phyloP scores from a whole-genome alignment of 139 green algal species.

The Edaphochlamys debaryana region DNA sequence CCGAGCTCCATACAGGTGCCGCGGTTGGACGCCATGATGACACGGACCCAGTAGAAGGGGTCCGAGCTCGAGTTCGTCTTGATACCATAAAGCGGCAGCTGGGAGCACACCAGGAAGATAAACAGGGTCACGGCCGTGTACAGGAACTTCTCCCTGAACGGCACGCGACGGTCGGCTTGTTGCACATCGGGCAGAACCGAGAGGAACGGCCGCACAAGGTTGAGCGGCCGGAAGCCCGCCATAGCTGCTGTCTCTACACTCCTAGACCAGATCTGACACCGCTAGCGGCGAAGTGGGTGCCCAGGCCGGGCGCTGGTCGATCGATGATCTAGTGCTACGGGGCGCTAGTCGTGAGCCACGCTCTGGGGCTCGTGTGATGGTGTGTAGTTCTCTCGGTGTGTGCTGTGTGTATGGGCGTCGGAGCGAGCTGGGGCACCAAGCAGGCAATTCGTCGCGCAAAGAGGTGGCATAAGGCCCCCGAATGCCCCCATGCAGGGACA shows the following conservation, averaged over 20 bases:
- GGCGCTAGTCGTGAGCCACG: too few relatives aligned
- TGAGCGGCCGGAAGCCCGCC: slow-evolving; percentile 68
- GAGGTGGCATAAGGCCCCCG: too few relatives aligned
- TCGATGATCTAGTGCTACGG: too few relatives aligned
- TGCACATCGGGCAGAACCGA: slow-evolving; percentile 89
- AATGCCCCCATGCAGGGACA: too few relatives aligned
- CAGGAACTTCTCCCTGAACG: slow-evolving; percentile 89
- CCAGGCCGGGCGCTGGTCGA: too few relatives aligned
- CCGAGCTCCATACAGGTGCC: slow-evolving; percentile 99
- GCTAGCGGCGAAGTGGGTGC: too few relatives aligned
- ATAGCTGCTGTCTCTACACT: background rate
- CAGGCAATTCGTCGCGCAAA: too few relatives aligned
- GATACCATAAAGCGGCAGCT: slow-evolving; percentile 98
- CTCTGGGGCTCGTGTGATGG: too few relatives aligned
- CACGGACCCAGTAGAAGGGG: slow-evolving; percentile 98
- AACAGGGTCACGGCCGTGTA: slow-evolving; percentile 96
- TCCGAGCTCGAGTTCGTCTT: slow-evolving; percentile 87
- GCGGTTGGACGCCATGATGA: slow-evolving; percentile 98
- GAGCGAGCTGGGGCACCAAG: too few relatives aligned
- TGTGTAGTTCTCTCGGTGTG: too few relatives aligned
- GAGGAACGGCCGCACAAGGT: slow-evolving; percentile 92
- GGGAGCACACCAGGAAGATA: slow-evolving; percentile 98
- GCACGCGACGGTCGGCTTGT: slow-evolving; percentile 68
- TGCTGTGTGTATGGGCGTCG: too few relatives aligned
- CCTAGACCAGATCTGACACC: slow-evolving; percentile 10